phyloP scores from a whole-genome alignment of 2,329 filamentous ascomycete genomes.

The Claviceps quebecensis region DNA sequence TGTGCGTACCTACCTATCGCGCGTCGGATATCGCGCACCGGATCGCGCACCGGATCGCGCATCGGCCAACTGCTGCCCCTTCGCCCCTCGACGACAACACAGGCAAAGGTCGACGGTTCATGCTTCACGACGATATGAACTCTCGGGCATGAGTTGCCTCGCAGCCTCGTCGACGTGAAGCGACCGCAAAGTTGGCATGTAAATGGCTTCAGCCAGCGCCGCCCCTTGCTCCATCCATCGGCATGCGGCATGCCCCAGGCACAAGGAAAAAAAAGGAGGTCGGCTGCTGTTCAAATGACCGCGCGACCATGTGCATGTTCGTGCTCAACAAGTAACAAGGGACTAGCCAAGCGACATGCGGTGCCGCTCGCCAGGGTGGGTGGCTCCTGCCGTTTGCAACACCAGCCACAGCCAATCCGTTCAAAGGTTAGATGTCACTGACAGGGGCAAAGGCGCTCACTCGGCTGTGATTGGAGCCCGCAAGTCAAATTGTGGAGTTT shows the following conservation, averaged over 20 bases:
- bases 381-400: background rate
- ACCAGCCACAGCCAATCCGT: too few species aligned
- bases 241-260: background rate
- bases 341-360: too few species aligned
- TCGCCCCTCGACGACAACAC: background rate
- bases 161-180: background rate
- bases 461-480: background rate
- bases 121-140: background rate
- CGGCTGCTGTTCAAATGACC: background rate
- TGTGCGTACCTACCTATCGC: background rate
- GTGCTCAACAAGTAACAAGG: too few species aligned
- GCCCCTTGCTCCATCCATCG: background rate
- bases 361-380: background rate
- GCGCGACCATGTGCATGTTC: too few species aligned
- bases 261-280: background rate
- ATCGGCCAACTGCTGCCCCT: slow-evolving; percentile 1
- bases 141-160: background rate
- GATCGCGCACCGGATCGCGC: background rate
- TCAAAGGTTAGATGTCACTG: too few species aligned
- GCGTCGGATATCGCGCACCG: background rate
- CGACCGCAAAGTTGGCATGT: background rate
- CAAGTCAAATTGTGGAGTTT: too few species aligned
- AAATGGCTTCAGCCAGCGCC: background rate
- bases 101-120: background rate
- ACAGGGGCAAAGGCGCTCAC: background rate